These are phyloP conservation scores for Hyaloperonospora brassicae DNA, from an alignment of 352 stramenopile species.

Conservation along the genomic window DNA sequence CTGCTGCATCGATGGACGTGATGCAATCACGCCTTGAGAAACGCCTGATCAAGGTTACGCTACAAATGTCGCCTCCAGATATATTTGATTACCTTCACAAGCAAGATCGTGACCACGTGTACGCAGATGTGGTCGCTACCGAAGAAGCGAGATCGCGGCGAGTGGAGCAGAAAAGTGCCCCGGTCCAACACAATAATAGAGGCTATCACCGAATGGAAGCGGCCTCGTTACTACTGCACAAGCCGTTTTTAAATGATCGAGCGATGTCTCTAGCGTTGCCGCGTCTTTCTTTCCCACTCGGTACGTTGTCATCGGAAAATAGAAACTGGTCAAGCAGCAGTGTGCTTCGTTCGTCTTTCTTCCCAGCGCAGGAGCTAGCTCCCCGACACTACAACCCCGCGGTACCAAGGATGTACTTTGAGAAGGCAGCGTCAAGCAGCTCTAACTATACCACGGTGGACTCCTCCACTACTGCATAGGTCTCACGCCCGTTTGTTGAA, in stretches of 20 bases:
- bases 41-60: constrained; percentile 12
- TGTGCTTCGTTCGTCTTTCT: constrained; percentile 35
- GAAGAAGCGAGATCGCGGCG: constrained; percentile 8
- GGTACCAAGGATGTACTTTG: constrained; percentile 5
- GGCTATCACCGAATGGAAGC: constrained; percentile 16
- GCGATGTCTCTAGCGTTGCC: constrained; percentile 10
- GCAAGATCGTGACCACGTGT: constrained; percentile 30
- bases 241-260: constrained; percentile 35
- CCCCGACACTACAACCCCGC: constrained; percentile 34
- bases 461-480: constrained; percentile 15
- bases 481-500: too few relatives aligned
- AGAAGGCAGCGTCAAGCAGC: constrained; percentile 17
- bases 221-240: constrained; percentile 3
- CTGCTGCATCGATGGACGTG: not conserved
- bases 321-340: constrained; percentile 19
- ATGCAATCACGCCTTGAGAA: constrained; percentile 6
- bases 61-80: constrained; percentile 1
- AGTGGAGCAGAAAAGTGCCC: constrained; percentile 28
- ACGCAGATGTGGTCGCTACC: constrained; percentile 3
- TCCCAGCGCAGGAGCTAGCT: constrained; percentile 17
- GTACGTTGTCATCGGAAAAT: constrained; percentile 47
- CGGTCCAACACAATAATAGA: constrained; percentile 24
- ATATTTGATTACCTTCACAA: constrained; percentile 26
- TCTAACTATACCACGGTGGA: constrained; percentile 13
- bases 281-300: constrained; percentile 47